Evolutionary conservation across 805 yeast genomes (phyloP).

Genomic region (Yarrowia bubula): DNA sequence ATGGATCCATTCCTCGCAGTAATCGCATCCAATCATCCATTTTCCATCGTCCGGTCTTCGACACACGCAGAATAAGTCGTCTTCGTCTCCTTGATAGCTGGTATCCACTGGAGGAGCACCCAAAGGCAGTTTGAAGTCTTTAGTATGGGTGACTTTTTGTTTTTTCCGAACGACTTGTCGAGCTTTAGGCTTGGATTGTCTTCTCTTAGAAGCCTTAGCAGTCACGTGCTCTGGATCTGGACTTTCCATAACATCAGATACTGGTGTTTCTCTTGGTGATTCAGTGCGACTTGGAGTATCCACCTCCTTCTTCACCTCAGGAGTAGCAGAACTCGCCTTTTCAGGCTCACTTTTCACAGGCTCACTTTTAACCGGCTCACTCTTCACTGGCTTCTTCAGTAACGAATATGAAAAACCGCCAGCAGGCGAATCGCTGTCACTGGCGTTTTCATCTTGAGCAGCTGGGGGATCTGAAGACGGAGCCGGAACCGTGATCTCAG

Average conservation of each 20-base stretch:
- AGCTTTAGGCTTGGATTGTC: background rate
- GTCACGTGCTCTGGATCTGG: background rate
- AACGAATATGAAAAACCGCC: background rate
- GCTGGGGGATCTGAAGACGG: background rate
- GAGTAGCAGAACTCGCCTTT: background rate
- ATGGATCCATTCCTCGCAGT: slow-evolving; percentile 95
- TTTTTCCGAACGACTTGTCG: background rate
- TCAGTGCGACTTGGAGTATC: background rate
- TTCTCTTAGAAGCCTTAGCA: background rate
- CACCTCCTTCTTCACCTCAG: background rate
- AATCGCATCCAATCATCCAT: slow-evolving; percentile 92
- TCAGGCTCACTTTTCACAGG: background rate
- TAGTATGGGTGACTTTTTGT: background rate
- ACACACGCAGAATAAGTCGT: slow-evolving; percentile 61
- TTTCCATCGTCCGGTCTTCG: slow-evolving; percentile 74
- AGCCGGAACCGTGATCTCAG: background rate
- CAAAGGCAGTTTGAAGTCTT: background rate
- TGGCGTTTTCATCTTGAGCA: background rate
- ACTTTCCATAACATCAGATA: background rate
- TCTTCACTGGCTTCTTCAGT: background rate
- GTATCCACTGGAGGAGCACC: slow-evolving; percentile 32
- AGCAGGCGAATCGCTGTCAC: background rate
- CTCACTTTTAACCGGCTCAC: background rate
- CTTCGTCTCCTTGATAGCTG: slow-evolving; percentile 44
- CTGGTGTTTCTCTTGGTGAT: background rate